Conservation (phyloP, 768 basidiomycete genomes). For the Hygrophorus russula region DNA sequence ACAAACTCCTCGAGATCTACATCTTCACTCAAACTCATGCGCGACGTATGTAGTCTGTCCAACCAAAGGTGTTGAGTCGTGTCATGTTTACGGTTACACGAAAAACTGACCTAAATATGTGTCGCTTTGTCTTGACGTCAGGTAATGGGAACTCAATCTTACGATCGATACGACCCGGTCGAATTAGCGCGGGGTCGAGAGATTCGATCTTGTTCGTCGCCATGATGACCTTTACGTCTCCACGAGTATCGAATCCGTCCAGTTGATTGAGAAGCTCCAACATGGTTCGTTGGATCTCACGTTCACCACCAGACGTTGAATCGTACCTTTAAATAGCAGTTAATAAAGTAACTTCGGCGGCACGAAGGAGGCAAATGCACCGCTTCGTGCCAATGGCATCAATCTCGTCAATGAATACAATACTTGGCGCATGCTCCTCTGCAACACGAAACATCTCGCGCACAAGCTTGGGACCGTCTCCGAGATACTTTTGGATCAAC, state of each 20-base stretch:
- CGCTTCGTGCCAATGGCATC: constrained; percentile 98
- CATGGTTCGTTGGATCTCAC: constrained; percentile 99
- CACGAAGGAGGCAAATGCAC: constrained; percentile 24
- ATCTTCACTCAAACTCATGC: constrained; percentile 83
- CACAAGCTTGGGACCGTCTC: constrained; percentile 96
- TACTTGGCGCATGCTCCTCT: constrained; percentile 96
- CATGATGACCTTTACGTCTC: constrained; percentile 99
- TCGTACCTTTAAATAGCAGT: constrained; percentile 59
- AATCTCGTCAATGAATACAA: constrained; percentile 99
- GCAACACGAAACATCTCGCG: constrained; percentile 95
- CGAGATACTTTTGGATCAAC: constrained; percentile 98
- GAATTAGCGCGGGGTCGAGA: constrained; percentile 94
- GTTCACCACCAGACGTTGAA: constrained; percentile 96
- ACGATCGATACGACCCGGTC: constrained; percentile 95
- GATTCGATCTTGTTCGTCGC: constrained; percentile 97
- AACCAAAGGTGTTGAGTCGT: constrained; percentile 6
- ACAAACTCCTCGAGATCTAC: constrained; percentile 96
- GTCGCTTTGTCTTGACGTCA: constrained; percentile 97
- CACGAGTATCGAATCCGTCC: constrained; percentile 98
- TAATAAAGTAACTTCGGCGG: background rate
- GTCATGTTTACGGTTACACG: background rate
- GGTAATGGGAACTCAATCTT: constrained; percentile 98
- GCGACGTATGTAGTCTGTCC: constrained; percentile 75
- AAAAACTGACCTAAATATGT: constrained; percentile 76
- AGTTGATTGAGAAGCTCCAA: constrained; percentile 96